Evolutionary conservation across 1,139 yeast genomes (phyloP), one percentile per base, ranked within the genome.

Genomic region (Candida glucosophila): DNA sequence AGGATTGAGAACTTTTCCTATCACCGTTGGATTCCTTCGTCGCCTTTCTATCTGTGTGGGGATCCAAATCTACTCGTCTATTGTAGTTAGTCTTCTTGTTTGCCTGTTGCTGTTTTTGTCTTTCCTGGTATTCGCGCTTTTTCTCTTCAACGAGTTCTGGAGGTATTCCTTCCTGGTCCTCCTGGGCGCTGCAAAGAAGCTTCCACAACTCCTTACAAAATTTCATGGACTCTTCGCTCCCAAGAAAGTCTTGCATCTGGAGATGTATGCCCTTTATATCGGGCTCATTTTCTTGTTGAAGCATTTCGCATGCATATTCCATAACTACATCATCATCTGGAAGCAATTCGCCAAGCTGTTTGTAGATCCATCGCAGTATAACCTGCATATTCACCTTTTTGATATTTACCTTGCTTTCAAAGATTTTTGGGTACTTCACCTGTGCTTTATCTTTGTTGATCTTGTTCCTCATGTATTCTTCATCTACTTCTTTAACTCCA

Each of bases 321-420:
- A 51, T 44, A 4, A 65, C 55, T 6, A 67, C 60, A 17, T 67
- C 74, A 33, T 67, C 73, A 25, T 65, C 71, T 1, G 68, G 68
- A 11, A 65, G 37, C 13, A 54, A 43, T 23, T 52, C 44, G 12
- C 46, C 40, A 19, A 67, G 31, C 24, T 41, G 39, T 5, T 39
- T 37, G 2, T 33, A 36, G 10, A 65, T 52, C 68, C 72, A 67
- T 14, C 37, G 35, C 26, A 51, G 47, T 2, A 66, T 44, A 14
- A 58, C 48, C 2, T 33, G 30, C 28, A 52, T 35, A 31, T 61
- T 53, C n/a, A 66, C 56, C 32, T 55, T 58, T 5, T 43, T 20
- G 11, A 55, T 44, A 25, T 54, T 51, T 3, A 66, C 60, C 14
- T 34, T 28, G 19, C 37, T 35, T 21, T 43, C 44, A 37, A 51